Base-by-base conservation (phyloP, 257 asterid species). In the Salvia splendens region DNA sequence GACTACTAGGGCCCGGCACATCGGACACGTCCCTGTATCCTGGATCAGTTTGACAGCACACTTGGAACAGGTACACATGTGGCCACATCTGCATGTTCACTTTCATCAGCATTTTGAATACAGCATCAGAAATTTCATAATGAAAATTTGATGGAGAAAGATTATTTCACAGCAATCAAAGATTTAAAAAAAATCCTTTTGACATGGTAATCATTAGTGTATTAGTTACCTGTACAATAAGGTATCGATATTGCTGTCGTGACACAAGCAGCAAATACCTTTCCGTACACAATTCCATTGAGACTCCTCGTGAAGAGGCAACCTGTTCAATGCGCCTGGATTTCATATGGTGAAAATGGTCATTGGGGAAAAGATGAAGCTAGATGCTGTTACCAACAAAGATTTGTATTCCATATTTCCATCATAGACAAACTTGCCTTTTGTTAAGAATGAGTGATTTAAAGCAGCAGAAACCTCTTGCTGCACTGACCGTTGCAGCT, bases 401-500 rank as follows among this genome's bases (percentile, higher is more conserved):
- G 30, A 24, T 0, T 40, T 8, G 0, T 46, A 12, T 46, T 46
- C 15, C n/a, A n/a, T n/a, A n/a, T n/a, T n/a, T n/a, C n/a, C 6
- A 1, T 12, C 15, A 24, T 46, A 11, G 14, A 3, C 17, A 1
- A 12, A 55, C 75, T 67, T 64, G 60, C 81, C 77, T 73, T 46
- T 68, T 20, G 77, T 70, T 40, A 68, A 68, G 77, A 73, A 12
- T 36, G 91, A 54, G 28, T 92, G 79, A 73, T 88, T 90, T 70
- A 90, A 78, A 30, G 96, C 97, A 20, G 99, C 99, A 24, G 95
- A 90, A 75, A 93, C 96, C 75, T 91, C 97, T 82, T 91, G 95
- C 50, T 83, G 80, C 30, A 94, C 86, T 0, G 91, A 80, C 0
- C 95, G 89, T 68, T 91, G 99, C 83, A 94, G 70, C 75, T 94